Evolutionary conservation across 225 moss, liverwort and hornwort genomes (phyloP).

Genomic region (Physcomitrium patens): DNA sequence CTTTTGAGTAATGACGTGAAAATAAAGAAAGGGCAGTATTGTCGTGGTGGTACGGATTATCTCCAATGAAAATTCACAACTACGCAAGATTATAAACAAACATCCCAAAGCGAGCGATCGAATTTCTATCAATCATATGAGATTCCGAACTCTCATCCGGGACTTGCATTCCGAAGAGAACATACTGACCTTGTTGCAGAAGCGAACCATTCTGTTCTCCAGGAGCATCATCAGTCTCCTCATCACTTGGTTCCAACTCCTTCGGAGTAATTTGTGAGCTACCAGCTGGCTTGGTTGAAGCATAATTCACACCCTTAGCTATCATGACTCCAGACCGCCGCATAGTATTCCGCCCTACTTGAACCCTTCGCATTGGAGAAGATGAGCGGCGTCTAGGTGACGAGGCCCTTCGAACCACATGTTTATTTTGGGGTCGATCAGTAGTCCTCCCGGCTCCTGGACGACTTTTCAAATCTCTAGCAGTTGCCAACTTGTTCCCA

Average conservation of each 20-base stretch:
- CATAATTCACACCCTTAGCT: conserved; percentile 83
- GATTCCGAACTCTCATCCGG: conserved; percentile 37
- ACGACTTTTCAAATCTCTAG: conserved; percentile 44
- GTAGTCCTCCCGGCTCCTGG: conserved; percentile 35
- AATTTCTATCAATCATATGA: neutral
- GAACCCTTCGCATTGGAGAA: conserved; percentile 89
- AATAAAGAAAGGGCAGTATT: too few relatives aligned
- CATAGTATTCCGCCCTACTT: conserved; percentile 78
- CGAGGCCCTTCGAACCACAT: conserved; percentile 66
- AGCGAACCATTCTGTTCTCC: conserved; percentile 48
- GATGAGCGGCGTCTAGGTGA: conserved; percentile 87
- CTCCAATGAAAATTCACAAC: too few relatives aligned
- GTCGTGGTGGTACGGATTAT: too few relatives aligned
- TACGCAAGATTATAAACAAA: too few relatives aligned
- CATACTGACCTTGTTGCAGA: conserved; percentile 42
- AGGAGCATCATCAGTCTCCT: conserved; percentile 59
- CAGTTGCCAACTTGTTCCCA: conserved; percentile 25
- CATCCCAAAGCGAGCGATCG: neutral
- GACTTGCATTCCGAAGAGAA: neutral
- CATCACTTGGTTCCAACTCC: conserved; percentile 68
- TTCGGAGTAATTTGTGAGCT: conserved; percentile 35
- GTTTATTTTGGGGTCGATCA: conserved; percentile 55
- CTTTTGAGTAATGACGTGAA: too few relatives aligned
- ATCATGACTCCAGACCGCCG: conserved; percentile 87
- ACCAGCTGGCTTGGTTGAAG: conserved; percentile 60